These are phyloP conservation scores for Cercospora nicotianae DNA, from an alignment of 2,329 filamentous ascomycete genomes.

Conservation along the genomic window DNA sequence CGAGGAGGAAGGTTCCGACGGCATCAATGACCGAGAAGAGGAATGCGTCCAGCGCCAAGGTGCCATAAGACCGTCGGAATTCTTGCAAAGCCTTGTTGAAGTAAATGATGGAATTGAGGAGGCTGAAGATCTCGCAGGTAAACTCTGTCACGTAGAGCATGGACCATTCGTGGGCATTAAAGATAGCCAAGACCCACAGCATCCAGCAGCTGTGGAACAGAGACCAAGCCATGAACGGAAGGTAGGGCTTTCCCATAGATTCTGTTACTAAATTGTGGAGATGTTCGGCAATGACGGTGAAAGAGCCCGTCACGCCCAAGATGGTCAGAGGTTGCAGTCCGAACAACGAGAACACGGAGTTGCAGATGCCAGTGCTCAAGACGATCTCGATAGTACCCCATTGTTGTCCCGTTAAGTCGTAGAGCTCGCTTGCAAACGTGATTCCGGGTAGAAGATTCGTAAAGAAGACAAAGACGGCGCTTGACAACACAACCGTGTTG, in stretches of 20 bases:
- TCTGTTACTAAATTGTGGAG: constrained; percentile 60
- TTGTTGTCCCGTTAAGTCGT: constrained; percentile 60
- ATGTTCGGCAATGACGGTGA: constrained; percentile 66
- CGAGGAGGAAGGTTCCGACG: constrained; percentile 62
- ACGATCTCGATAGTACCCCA: constrained; percentile 69
- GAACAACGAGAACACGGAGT: constrained; percentile 61
- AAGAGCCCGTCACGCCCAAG: constrained; percentile 65
- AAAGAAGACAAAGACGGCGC: constrained; percentile 66
- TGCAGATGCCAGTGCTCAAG: constrained; percentile 65
- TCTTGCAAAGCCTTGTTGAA: constrained; percentile 65
- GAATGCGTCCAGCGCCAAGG: constrained; percentile 61
- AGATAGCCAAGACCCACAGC: constrained; percentile 62
- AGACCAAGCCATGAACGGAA: constrained; percentile 67
- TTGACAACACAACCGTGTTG: constrained; percentile 64
- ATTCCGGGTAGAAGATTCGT: constrained; percentile 67
- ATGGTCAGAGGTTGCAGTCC: constrained; percentile 66
- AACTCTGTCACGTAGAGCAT: constrained; percentile 70
- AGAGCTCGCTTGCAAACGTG: constrained; percentile 66
- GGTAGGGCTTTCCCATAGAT: constrained; percentile 59
- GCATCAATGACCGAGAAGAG: constrained; percentile 65
- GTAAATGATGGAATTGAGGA: constrained; percentile 68
- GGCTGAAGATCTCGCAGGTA: constrained; percentile 65
- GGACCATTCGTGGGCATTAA: constrained; percentile 69
- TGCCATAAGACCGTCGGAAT: constrained; percentile 58
- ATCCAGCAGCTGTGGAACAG: constrained; percentile 67